Percentiles rank a stretch among this genome's conserved stretches.
Evolutionary conservation across 495 filamentous ascomycete genomes (phyloP).

Genomic region (Ramalina peruviana): DNA sequence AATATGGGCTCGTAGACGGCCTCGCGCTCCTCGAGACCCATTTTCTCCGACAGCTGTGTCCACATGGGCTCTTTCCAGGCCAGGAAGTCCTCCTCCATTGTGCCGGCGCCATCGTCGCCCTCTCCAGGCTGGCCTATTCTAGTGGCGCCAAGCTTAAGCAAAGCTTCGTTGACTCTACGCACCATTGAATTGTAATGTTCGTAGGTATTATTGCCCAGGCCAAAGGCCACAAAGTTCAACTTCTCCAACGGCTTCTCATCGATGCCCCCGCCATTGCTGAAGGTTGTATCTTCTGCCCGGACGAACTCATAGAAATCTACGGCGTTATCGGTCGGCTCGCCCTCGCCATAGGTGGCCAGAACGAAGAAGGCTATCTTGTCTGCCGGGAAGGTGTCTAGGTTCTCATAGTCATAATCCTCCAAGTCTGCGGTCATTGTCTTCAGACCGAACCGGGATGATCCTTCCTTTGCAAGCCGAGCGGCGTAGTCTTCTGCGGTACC

Average conservation of each 20-base stretch:
- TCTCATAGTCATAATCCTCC: slow-evolving; percentile 96
- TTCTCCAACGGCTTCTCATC: slow-evolving; percentile 66
- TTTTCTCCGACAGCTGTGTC: slow-evolving; percentile 61
- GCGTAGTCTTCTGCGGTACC: slow-evolving; percentile 98
- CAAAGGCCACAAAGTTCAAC: slow-evolving; percentile 89
- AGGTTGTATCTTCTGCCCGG: slow-evolving; percentile 61
- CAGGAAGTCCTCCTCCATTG: slow-evolving; percentile 99
- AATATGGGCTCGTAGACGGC: slow-evolving; percentile 93
- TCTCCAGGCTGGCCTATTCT: slow-evolving; percentile 83
- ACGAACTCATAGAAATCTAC: slow-evolving; percentile 99
- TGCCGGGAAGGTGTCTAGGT: slow-evolving; percentile 73
- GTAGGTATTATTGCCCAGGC: slow-evolving; percentile 95
- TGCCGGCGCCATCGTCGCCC: slow-evolving; percentile 94
- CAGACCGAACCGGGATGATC: slow-evolving; percentile 85
- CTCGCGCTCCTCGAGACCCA: slow-evolving; percentile 89
- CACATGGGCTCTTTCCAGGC: slow-evolving; percentile 99
- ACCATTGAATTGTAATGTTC: slow-evolving; percentile 99
- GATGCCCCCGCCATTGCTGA: slow-evolving; percentile 50
- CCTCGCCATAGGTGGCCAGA: slow-evolving; percentile 93
- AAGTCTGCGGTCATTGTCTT: slow-evolving; percentile 98
- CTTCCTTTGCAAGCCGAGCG: slow-evolving; percentile 93
- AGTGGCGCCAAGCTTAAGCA: slow-evolving; percentile 66
- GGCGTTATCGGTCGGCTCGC: slow-evolving; percentile 96
- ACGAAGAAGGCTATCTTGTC: slow-evolving; percentile 94
- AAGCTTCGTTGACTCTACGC: slow-evolving; percentile 66